phyloP scores from a whole-genome alignment of 495 filamentous ascomycete species.

The Hyaloscypha hepaticicola region DNA sequence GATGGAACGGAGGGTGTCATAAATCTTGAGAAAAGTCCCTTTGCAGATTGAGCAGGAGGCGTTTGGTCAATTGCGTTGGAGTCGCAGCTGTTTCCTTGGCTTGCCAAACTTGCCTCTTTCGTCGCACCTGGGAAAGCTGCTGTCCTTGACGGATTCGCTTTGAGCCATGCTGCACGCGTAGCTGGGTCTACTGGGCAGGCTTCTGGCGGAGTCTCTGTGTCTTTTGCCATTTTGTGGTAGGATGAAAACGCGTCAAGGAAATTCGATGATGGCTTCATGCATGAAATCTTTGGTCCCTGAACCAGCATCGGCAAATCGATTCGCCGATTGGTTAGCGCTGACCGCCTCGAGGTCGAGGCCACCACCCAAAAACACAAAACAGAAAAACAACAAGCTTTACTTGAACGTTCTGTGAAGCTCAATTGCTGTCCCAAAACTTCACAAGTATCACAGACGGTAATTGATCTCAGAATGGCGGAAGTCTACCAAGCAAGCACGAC shows the following conservation, averaged over 20 bases:
- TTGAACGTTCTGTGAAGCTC: not conserved
- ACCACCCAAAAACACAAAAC: slow-evolving; percentile 11
- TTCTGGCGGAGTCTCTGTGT: slow-evolving; percentile 33
- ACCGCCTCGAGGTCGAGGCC: slow-evolving; percentile 23
- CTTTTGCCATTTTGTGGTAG: slow-evolving; percentile 28
- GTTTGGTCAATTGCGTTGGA: slow-evolving; percentile 27
- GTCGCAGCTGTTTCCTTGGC: slow-evolving; percentile 31
- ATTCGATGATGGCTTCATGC: slow-evolving; percentile 7
- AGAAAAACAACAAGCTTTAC: not conserved
- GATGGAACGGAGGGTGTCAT: not conserved
- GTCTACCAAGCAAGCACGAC: slow-evolving; percentile 92
- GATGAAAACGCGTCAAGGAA: not conserved
- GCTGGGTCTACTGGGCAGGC: slow-evolving; percentile 87
- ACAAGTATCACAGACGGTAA: slow-evolving; percentile 1
- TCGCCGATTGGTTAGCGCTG: slow-evolving; percentile 29
- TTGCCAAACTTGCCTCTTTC: slow-evolving; percentile 32
- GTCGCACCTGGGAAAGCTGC: slow-evolving; percentile 22
- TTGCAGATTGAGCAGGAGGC: slow-evolving; percentile 14
- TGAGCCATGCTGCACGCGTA: slow-evolving; percentile 80
- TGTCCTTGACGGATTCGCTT: slow-evolving; percentile 28
- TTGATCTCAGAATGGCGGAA: slow-evolving; percentile 43
- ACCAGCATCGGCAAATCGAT: not conserved
- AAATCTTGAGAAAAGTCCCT: slow-evolving; percentile 17
- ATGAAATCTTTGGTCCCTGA: slow-evolving; percentile 16
- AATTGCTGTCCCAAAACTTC: slow-evolving; percentile 8